Evolutionary conservation across 106 monocot species (phyloP), one percentile per base, ranked within the genome.

Genomic region (Dioscorea zingiberensis): DNA sequence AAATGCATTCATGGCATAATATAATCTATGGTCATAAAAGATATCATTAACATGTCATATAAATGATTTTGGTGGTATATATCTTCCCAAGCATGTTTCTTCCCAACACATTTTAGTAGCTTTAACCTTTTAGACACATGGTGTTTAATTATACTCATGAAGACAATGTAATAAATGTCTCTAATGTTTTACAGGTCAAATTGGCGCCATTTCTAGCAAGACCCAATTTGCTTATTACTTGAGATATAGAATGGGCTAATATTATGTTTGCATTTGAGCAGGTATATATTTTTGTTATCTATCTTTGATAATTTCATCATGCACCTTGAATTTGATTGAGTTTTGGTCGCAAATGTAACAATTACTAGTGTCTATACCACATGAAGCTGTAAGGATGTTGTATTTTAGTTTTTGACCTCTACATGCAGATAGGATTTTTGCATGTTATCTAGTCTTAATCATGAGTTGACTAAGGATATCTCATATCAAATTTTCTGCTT

Each of bases 231-330:
- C 55, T 93, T 70, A 85, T 98, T 27, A 93, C 98, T 17, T 89
- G 98, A 78, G 98, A 98, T 67, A 80, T 98, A 60, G 98, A 98
- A 76, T 98, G 98, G 98, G 98, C 98, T 69, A 98, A 98, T 73
- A 75, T 98, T 59, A 78, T 93, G 84, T 89, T 98, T 71, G 81
- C 93, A 74, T 82, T 98, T 77, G 98, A 98, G 60, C 97, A 98
- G 97, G 97, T 97, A 53, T 53, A 19, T 53, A 5, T 53, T 53
- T 53, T 53, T 53, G 51, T 18, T 15, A 18, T 19, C 4, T 53
- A 19, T 15, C 19, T 53, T 15, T 53, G 51, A 16, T 3, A 53
- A 18, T 53, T 1, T 19, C 10, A 18, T 53, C 19, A 53, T 53
- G 51, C 16, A 13, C 10, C 4, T 18, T 53, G 4, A 38, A 38